Percentiles rank a stretch among this genome's conserved stretches.
phyloP scores from a whole-genome alignment of 2,329 filamentous ascomycete genomes.

The Capronia epimyces region DNA sequence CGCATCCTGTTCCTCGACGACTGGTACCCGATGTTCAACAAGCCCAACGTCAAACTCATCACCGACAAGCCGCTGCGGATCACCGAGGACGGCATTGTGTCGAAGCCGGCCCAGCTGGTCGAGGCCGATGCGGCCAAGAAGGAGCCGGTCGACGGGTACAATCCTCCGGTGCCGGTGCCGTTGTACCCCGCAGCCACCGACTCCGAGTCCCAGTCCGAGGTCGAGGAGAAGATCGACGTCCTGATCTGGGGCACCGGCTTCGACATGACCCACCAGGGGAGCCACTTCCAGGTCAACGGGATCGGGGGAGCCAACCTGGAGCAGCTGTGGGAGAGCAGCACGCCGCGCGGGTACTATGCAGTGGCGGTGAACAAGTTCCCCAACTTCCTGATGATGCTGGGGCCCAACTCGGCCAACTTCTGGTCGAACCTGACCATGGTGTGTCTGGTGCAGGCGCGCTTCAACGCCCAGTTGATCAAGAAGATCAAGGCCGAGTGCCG shows the following conservation, averaged over 20 bases:
- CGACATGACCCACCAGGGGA: slow-evolving; percentile 3
- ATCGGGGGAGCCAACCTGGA: slow-evolving; percentile 1
- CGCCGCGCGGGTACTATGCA: slow-evolving; percentile 34
- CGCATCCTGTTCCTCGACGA: slow-evolving; percentile 6
- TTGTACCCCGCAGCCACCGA: not conserved
- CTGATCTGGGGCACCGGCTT: slow-evolving; percentile 4
- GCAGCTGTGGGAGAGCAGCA: slow-evolving; percentile 4
- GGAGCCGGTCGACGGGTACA: not conserved
- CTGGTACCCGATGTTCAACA: slow-evolving; percentile 7
- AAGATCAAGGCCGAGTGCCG: slow-evolving; percentile 1
- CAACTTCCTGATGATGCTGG: slow-evolving; percentile 33
- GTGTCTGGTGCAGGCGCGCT: not conserved
- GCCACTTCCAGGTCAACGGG: slow-evolving; percentile 7
- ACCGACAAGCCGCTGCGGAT: slow-evolving; percentile 6
- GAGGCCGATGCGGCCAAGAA: not conserved
- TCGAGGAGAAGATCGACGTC: not conserved
- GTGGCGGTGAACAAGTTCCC: slow-evolving; percentile 32
- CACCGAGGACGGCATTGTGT: slow-evolving; percentile 3
- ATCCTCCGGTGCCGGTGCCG: not conserved
- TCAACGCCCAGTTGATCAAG: slow-evolving; percentile 2
- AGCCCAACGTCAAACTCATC: slow-evolving; percentile 5
- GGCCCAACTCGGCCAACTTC: slow-evolving; percentile 30
- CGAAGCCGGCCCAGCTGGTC: not conserved
- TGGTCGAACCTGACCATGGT: slow-evolving; percentile 9
- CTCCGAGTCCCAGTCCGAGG: not conserved